Evolutionary conservation across 495 filamentous ascomycete species (phyloP).

Genomic region (Massariosphaeria phaeospora): DNA sequence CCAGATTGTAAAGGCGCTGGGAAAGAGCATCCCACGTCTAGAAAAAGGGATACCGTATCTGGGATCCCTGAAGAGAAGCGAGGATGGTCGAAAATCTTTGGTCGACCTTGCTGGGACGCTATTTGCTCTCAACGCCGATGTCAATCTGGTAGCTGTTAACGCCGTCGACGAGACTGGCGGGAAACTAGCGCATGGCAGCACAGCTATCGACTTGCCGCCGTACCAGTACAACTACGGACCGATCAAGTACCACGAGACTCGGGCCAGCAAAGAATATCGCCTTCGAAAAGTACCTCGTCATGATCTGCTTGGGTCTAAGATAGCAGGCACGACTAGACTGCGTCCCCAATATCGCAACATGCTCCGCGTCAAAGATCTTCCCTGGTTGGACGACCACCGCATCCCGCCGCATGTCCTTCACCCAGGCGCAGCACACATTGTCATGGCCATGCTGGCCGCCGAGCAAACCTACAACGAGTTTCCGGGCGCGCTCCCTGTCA

Average conservation of each 20-base stretch:
- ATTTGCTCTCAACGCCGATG: slow-evolving; percentile 2
- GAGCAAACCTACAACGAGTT: background rate
- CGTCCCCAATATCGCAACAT: slow-evolving; percentile 15
- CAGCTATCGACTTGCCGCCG: slow-evolving; percentile 9
- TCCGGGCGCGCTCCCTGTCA: background rate
- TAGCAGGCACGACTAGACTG: background rate
- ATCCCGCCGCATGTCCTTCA: background rate
- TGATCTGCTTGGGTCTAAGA: slow-evolving; percentile 15
- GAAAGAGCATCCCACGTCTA: background rate
- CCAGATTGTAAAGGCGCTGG: slow-evolving; percentile 7
- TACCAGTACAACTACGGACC: slow-evolving; percentile 23
- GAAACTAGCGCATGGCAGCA: background rate
- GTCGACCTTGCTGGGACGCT: slow-evolving; percentile 2
- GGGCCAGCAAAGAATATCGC: slow-evolving; percentile 5
- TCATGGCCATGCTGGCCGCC: slow-evolving; percentile 12
- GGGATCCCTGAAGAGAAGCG: background rate
- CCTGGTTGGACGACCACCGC: slow-evolving; percentile 23
- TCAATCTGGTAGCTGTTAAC: slow-evolving; percentile 12
- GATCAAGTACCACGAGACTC: slow-evolving; percentile 13
- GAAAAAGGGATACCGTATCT: too few species aligned
- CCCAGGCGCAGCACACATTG: slow-evolving; percentile 13
- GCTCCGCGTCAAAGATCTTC: slow-evolving; percentile 19
- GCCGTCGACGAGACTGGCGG: background rate
- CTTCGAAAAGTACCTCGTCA: slow-evolving; percentile 3
- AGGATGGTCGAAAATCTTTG: background rate